Percentiles rank a stretch among this genome's conserved stretches.
Conservation (phyloP, 176 grass and related monocot genomes). For the Cenchrus fungigraminus region DNA sequence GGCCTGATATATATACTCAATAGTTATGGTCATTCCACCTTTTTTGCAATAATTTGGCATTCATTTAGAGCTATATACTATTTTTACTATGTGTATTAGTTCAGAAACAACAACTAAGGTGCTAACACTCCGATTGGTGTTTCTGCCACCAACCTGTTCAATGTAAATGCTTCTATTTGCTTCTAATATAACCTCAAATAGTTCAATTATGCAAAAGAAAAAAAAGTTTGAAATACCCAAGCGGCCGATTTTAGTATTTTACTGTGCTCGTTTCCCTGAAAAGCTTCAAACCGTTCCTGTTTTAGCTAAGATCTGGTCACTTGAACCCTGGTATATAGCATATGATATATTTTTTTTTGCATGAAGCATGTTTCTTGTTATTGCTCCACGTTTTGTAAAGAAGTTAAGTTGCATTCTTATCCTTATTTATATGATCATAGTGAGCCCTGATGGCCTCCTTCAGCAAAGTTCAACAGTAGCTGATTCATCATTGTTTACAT, state of each 20-base stretch:
- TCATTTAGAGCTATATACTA: not conserved
- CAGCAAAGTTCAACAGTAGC: constrained; percentile 97
- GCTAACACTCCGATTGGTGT: not conserved
- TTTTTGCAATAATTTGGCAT: constrained; percentile 29
- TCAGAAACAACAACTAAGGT: not conserved
- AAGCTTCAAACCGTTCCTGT: not conserved
- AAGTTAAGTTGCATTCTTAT: constrained; percentile 19
- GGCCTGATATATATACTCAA: not conserved
- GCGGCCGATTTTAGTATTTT: not conserved
- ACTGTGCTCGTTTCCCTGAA: too few species aligned
- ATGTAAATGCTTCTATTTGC: not conserved
- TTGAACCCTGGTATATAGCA: not conserved
- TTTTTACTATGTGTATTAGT: not conserved
- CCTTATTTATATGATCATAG: constrained; percentile 48
- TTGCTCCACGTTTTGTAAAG: not conserved
- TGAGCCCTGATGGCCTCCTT: constrained; percentile 93
- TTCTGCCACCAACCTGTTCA: not conserved
- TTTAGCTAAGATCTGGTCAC: not conserved
- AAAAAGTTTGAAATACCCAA: not conserved
- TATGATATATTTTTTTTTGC: constrained; percentile 6
- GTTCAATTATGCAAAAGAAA: not conserved
- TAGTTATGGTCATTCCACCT: not conserved
- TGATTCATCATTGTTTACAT: constrained; percentile 73
- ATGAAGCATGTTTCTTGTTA: not conserved
- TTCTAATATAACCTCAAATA: not conserved